Evolutionary conservation across 176 grass and related monocot species (phyloP), one percentile per base, ranked within the genome.

Genomic region (Eleusine indica): DNA sequence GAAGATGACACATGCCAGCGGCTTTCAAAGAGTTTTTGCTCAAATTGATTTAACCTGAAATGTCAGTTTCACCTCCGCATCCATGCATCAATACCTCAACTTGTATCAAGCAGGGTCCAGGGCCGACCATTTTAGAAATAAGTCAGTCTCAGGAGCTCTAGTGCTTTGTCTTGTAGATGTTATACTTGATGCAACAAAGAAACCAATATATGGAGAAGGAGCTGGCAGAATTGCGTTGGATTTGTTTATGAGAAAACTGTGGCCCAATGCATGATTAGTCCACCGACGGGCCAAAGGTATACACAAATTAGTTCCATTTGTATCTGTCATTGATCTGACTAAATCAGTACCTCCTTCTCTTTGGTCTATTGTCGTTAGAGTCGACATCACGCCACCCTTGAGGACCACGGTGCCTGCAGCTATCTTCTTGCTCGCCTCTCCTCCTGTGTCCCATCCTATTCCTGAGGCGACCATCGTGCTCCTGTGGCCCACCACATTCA

Each of bases 321-420:
- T 60, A 66, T 57, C 9, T 29, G 82, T 70, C 32, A 48, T 44
- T 35, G 65, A 30, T 43, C 30, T 51, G 77, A 81, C 71, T 54
- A 66, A 82, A 72, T 83, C 74, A 90, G 88, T 83, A 90, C 74
- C 80, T 90, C 42, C 73, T 77, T 73, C 70, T 66, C 53, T 83
- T 87, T 15, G 60, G 62, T 79, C 79, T 85, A 80, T 43, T 79
- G 17, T 72, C 84, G 62, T 79, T 83, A 25, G 84, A 73, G 68
- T 62, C 82, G 32, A 68, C 62, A 41, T 78, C 88, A 68, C 79
- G 88, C 48, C 88, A 90, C 30, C 79, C 84, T 48, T 83, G 84
- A 73, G 49, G 74, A 1, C 84, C 84, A 75, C 75, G 80, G 35
- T 44, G 72, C 62, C 75, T 83, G 88, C 69, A 74, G 6, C 75